Evolutionary conservation across 768 basidiomycete genomes (phyloP).

Genomic region (Collybia sp.): DNA sequence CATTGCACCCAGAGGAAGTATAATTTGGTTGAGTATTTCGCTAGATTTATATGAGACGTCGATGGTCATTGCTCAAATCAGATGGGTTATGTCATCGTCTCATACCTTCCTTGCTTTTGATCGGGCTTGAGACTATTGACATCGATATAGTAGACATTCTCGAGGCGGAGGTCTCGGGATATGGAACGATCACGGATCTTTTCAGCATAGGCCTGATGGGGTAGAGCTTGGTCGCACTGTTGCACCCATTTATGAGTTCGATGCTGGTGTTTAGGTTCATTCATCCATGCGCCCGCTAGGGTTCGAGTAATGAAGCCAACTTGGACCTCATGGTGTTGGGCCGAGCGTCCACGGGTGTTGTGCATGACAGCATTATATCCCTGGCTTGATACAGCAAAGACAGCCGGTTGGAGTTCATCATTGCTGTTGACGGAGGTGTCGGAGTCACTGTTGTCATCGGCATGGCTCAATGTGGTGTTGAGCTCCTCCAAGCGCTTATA

Average conservation of each 20-base stretch:
- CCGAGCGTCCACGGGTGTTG: background rate
- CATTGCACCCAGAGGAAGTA: background rate
- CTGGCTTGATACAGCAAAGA: slow-evolving; percentile 1
- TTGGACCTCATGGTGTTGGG: slow-evolving; percentile 9
- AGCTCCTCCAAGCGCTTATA: background rate
- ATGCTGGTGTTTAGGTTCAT: background rate
- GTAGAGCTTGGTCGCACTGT: background rate
- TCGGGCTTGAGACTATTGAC: too few species aligned
- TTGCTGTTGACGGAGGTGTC: too few species aligned
- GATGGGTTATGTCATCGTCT: too few species aligned
- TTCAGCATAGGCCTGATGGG: background rate
- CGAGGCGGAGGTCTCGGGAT: background rate
- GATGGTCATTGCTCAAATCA: background rate
- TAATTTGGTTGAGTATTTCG: background rate
- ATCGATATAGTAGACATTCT: background rate
- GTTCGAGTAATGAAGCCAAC: background rate
- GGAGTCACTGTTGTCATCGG: background rate
- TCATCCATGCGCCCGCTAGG: background rate
- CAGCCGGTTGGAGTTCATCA: background rate
- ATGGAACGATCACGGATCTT: background rate
- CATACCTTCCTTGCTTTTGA: too few species aligned
- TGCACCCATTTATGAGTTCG: background rate
- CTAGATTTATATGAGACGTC: background rate
- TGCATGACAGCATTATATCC: slow-evolving; percentile 10
- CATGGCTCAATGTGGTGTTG: background rate